These are phyloP conservation scores for Colletotrichum spaethianum DNA, from an alignment of 2,329 filamentous ascomycete species.

Conservation along the genomic window DNA sequence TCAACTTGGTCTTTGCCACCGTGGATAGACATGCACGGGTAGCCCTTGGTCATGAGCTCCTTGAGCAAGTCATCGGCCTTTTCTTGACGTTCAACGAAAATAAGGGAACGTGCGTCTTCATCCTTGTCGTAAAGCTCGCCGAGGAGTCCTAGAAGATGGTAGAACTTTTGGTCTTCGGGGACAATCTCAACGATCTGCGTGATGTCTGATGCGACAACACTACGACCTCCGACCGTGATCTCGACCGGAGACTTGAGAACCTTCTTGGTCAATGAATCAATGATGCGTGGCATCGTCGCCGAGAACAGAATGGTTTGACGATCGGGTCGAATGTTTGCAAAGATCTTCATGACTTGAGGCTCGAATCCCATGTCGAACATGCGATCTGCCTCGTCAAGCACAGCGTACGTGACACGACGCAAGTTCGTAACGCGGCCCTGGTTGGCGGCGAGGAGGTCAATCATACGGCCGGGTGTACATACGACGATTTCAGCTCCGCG, in stretches of 20 bases:
- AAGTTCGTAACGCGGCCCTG: constrained; percentile 95
- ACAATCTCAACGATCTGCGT: constrained; percentile 93
- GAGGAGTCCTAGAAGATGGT: constrained; percentile 86
- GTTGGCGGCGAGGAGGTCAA: constrained; percentile 94
- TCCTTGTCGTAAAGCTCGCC: constrained; percentile 89
- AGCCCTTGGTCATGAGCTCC: constrained; percentile 86
- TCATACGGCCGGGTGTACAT: constrained; percentile 94
- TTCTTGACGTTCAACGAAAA: constrained; percentile 94
- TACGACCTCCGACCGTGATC: constrained; percentile 91
- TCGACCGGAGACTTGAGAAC: constrained; percentile 88
- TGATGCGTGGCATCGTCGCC: constrained; percentile 94
- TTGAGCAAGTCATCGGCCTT: constrained; percentile 86
- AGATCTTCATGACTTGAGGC: constrained; percentile 97
- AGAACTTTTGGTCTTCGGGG: constrained; percentile 86
- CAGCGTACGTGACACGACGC: constrained; percentile 90
- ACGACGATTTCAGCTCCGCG: constrained; percentile 95
- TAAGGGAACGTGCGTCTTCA: constrained; percentile 89
- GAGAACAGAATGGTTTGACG: constrained; percentile 96
- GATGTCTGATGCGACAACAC: constrained; percentile 90
- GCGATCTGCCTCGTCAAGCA: constrained; percentile 96
- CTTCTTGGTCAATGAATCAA: constrained; percentile 92
- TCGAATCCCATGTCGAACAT: constrained; percentile 99
- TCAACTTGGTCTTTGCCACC: constrained; percentile 95
- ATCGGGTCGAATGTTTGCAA: constrained; percentile 91
- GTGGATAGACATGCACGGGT: constrained; percentile 93